A percentile compares a stretch with the other conserved stretches of the same genome.
Evolutionary conservation across 2,329 filamentous ascomycete species (phyloP).

Genomic region (Teratosphaeria pseudoeucalypti): DNA sequence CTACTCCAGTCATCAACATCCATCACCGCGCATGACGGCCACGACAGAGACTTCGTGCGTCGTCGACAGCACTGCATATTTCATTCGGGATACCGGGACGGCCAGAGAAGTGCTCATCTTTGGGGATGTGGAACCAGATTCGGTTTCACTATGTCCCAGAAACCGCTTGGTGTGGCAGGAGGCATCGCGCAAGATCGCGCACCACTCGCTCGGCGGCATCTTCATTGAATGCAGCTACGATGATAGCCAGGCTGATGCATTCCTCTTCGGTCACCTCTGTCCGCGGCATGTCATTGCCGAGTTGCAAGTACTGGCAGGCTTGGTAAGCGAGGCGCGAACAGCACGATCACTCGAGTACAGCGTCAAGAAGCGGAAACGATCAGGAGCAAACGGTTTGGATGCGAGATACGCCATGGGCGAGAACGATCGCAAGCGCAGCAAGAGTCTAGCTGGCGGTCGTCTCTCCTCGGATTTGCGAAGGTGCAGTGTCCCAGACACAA

Average conservation of each 20-base stretch:
- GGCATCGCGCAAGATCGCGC: slow-evolving; percentile 72
- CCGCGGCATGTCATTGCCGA: slow-evolving; percentile 76
- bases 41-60: slow-evolving; percentile 42
- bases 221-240: slow-evolving; percentile 96
- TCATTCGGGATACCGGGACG: slow-evolving; percentile 55
- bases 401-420: slow-evolving; percentile 13
- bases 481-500: slow-evolving; percentile 15
- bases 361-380: slow-evolving; percentile 56
- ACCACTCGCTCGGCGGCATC: slow-evolving; percentile 63
- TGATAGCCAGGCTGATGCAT: slow-evolving; percentile 63
- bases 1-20: slow-evolving; percentile 11
- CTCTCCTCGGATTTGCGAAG: slow-evolving; percentile 9
- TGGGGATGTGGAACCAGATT: slow-evolving; percentile 90
- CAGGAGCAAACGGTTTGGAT: slow-evolving; percentile 29
- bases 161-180: slow-evolving; percentile 79
- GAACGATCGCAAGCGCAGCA: slow-evolving; percentile 24
- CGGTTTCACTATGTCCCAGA: slow-evolving; percentile 67
- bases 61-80: slow-evolving; percentile 85
- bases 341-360: slow-evolving; percentile 28
- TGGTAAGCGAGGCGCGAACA: slow-evolving; percentile 48
- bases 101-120: slow-evolving; percentile 80
- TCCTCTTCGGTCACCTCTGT: slow-evolving; percentile 80
- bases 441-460: slow-evolving; percentile 14
- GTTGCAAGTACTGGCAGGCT: slow-evolving; percentile 57
- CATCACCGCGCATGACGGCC: slow-evolving; percentile 19